Conservation (phyloP, 306 rosid species). For the Trifolium subterraneum region DNA sequence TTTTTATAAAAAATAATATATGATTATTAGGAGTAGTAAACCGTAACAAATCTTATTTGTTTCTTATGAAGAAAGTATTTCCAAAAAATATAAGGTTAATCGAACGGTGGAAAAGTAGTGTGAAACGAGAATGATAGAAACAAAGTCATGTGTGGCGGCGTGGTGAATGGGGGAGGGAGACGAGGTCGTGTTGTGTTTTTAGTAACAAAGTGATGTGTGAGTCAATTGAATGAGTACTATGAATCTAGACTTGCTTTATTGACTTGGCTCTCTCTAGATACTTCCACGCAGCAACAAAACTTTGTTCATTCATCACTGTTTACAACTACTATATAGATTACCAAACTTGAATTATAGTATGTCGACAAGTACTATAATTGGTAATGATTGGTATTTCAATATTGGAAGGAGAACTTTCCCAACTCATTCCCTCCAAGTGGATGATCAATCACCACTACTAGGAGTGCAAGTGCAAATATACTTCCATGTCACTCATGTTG, state of each 20-base stretch:
- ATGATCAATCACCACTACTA: neutral
- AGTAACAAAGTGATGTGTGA: no score
- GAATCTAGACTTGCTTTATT: constrained; percentile 1
- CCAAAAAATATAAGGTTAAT: no score
- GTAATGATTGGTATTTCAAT: neutral
- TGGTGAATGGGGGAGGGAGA: neutral
- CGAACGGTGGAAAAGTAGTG: constrained; percentile 19
- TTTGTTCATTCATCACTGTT: neutral
- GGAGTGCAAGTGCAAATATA: no score
- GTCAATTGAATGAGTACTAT: neutral
- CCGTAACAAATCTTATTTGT: no score
- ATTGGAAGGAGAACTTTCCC: neutral
- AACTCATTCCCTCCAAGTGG: neutral
- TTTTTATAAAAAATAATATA: no score
- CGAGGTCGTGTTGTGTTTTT: neutral
- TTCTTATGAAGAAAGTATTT: no score
- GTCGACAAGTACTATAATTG: neutral
- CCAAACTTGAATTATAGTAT: neutral
- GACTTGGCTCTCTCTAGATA: neutral
- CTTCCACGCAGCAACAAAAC: neutral
- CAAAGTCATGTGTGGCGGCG: constrained; percentile 5
- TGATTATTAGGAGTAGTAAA: no score
- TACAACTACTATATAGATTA: neutral
- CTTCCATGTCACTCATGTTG: no score
- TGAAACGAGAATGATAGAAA: no score